These are phyloP conservation scores for Pyrrhoderma noxium DNA, from an alignment of 1,284 basidiomycete genomes.

Conservation along the genomic window DNA sequence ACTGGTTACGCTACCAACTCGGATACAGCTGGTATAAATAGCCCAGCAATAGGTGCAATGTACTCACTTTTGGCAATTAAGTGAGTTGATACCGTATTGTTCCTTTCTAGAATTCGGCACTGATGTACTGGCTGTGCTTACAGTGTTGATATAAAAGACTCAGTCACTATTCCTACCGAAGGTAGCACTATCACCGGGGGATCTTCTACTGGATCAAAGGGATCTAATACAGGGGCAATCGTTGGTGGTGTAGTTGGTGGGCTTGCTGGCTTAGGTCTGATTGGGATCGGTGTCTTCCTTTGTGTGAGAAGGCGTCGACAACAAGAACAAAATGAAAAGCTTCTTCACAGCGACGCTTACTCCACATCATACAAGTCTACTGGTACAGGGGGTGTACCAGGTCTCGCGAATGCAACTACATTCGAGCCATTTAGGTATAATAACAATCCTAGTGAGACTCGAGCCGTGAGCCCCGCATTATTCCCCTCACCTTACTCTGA, in stretches of 20 bases:
- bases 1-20: neutral
- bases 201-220: neutral
- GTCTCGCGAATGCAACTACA: conserved; percentile 2
- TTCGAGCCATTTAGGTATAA: conserved; percentile 12
- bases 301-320: conserved; percentile 8
- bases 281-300: conserved; percentile 12
- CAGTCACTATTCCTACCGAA: conserved; percentile 4
- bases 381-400: neutral
- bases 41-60: conserved; percentile 31
- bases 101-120: neutral
- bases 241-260: conserved; percentile 17
- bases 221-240: conserved; percentile 13
- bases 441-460: no score
- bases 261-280: conserved; percentile 1
- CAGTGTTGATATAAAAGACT: conserved; percentile 6
- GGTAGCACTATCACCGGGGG: conserved; percentile 12
- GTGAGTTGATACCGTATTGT: neutral
- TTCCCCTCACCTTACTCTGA: neutral
- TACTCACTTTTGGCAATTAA: conserved; percentile 18
- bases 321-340: neutral
- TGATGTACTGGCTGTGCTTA: neutral
- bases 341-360: conserved; percentile 1
- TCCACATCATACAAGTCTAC: neutral
- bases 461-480: no score
- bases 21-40: neutral